Base-by-base conservation (phyloP, 352 stramenopile species). In the Blastocystis sp. region DNA sequence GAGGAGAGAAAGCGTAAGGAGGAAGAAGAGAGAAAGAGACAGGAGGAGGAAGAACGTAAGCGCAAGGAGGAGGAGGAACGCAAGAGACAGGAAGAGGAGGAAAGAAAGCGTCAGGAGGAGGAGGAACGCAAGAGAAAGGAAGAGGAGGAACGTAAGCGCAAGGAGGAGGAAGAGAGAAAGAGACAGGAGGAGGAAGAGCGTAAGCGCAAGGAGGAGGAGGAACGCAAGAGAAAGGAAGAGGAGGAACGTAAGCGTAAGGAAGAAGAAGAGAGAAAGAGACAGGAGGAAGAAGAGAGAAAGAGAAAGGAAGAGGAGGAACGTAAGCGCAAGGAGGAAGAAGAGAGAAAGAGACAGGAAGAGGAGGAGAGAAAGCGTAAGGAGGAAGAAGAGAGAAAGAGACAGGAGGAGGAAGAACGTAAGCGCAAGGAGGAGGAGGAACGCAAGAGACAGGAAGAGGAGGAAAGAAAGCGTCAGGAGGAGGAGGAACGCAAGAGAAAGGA, bases 111-210 rank as follows among this genome's bases (percentile, higher is more conserved):
- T 4, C 16, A 49, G 61, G 38, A 76, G 29, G 64, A 76, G 16
- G 64, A 53, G 29, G 64, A 76, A n/a, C 2, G 64, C 4, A 54
- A 54, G 64, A 24, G 64, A 40, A 76, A 72, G 34, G 61, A 72
- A 27, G 61, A 72, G 42, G 61, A 59, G 29, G 49, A 59, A 24
- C n/a, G 56, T 40, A 14, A 29, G 6, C 4, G 16, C 4, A 57
- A 65, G 18, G 54, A 76, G 42, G 64, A 73, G n/a, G 63, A 49
- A 51, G 63, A 76, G 24, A 44, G 61, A 51, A 36, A 36, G 40
- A 54, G 24, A 38, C 14, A 56, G 36, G 24, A 76, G 32, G 64
- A 76, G 18, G 57, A 8, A 34, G 57, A 67, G 24, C 6, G 61
- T 27, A 24, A 49, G 36, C 6, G 57, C 21, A 67, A 73, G 36